phyloP scores from a whole-genome alignment of 2,329 filamentous ascomycete species.

The Colletotrichum australisinense region DNA sequence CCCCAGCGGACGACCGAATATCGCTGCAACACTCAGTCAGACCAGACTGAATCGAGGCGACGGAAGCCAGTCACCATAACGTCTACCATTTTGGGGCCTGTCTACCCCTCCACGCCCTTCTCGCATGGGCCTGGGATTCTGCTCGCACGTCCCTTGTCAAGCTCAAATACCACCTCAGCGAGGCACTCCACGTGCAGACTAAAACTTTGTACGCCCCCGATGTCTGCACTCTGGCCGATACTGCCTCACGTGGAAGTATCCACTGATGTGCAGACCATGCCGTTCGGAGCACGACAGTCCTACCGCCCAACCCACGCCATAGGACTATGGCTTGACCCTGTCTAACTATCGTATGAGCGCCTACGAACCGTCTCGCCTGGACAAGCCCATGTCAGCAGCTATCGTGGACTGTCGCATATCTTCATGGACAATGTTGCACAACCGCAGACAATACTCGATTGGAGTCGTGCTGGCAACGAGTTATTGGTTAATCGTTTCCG shows the following conservation, averaged over 20 bases:
- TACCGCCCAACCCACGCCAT: constrained; percentile 8
- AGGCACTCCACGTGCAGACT: constrained; percentile 29
- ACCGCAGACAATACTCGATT: not conserved
- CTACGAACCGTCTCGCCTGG: constrained; percentile 12
- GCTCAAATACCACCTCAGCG: constrained; percentile 26
- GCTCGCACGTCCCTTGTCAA: constrained; percentile 30
- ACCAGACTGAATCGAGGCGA: constrained; percentile 3
- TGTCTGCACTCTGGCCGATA: constrained; percentile 27
- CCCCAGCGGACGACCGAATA: constrained; percentile 16
- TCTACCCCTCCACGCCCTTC: constrained; percentile 29
- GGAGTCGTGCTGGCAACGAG: not conserved
- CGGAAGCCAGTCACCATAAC: constrained; percentile 6
- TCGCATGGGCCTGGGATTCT: constrained; percentile 5
- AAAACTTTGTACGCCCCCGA: constrained; percentile 35
- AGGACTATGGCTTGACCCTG: constrained; percentile 28
- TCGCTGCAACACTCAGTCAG: not conserved
- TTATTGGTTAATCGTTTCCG: not conserved
- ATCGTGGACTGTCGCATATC: not conserved
- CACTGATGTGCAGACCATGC: constrained; percentile 36
- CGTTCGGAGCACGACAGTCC: constrained; percentile 22
- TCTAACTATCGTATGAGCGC: constrained; percentile 32
- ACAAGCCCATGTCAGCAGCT: not conserved
- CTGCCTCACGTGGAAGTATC: constrained; percentile 35
- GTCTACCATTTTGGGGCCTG: constrained; percentile 13
- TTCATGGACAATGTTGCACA: not conserved